phyloP scores from a whole-genome alignment of 1,139 yeast genomes.

The Pneumocystis murina region DNA sequence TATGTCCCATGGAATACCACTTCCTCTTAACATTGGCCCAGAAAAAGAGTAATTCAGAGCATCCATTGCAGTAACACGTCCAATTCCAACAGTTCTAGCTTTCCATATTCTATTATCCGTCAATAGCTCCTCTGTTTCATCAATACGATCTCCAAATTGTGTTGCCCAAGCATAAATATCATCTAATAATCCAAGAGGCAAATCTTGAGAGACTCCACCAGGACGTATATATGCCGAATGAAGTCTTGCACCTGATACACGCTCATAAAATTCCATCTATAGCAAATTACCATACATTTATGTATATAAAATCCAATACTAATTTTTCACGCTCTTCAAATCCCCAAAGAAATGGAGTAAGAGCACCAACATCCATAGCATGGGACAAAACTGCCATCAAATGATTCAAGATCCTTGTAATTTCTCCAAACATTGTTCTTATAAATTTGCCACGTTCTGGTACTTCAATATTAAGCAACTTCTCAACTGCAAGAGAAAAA shows the following conservation, averaged over 20 bases:
- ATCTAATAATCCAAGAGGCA: conserved; percentile 73
- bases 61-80: conserved; percentile 71
- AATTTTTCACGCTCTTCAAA: conserved; percentile 72
- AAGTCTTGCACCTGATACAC: conserved; percentile 81
- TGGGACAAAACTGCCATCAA: conserved; percentile 78
- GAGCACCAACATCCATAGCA: conserved; percentile 91
- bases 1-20: conserved; percentile 76
- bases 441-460: conserved; percentile 76
- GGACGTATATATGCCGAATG: conserved; percentile 84
- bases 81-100: conserved; percentile 70
- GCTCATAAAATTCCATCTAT: conserved; percentile 73
- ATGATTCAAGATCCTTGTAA: conserved; percentile 72
- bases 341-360: conserved; percentile 90
- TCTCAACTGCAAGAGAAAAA: conserved; percentile 72
- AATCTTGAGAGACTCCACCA: conserved; percentile 82
- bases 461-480: conserved; percentile 68
- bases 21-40: conserved; percentile 84
- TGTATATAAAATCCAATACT: neutral
- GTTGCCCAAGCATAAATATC: conserved; percentile 95
- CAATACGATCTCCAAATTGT: conserved; percentile 84
- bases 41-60: conserved; percentile 68
- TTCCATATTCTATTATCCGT: conserved; percentile 91
- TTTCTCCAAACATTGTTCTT: conserved; percentile 75
- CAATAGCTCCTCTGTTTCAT: conserved; percentile 76
- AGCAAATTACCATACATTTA: conserved; percentile 27